These are phyloP conservation scores for Huntiella decipiens DNA, from an alignment of 2,329 filamentous ascomycete species.

Conservation along the genomic window DNA sequence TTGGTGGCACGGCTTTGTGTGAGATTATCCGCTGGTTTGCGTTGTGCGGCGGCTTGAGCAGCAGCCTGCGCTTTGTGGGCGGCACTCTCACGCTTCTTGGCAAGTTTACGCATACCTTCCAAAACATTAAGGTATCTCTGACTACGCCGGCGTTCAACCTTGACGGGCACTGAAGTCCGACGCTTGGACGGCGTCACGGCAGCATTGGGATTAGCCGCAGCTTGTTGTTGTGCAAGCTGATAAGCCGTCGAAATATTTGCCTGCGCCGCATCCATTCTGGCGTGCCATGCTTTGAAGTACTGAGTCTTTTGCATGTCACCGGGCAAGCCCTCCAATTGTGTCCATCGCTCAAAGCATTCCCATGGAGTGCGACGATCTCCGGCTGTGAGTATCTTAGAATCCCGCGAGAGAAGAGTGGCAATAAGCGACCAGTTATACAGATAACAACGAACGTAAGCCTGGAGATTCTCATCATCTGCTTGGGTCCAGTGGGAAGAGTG, in stretches of 20 bases:
- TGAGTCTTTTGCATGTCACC: slow-evolving; percentile 88
- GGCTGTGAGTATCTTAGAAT: slow-evolving; percentile 63
- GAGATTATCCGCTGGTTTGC: slow-evolving; percentile 53
- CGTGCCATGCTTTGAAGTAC: slow-evolving; percentile 65
- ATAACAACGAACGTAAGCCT: slow-evolving; percentile 70
- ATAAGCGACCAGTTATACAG: slow-evolving; percentile 98
- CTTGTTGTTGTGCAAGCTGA: slow-evolving; percentile 26
- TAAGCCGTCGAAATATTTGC: slow-evolving; percentile 34
- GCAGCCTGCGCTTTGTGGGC: slow-evolving; percentile 83
- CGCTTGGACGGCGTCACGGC: slow-evolving; percentile 23
- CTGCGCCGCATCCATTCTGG: slow-evolving; percentile 40
- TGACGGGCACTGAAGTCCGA: slow-evolving; percentile 57
- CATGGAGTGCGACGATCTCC: slow-evolving; percentile 83
- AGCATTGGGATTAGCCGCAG: slow-evolving; percentile 13
- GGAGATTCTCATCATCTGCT: slow-evolving; percentile 78
- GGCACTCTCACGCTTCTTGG: slow-evolving; percentile 77
- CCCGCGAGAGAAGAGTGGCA: slow-evolving; percentile 55
- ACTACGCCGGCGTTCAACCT: slow-evolving; percentile 72
- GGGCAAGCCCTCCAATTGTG: slow-evolving; percentile 74
- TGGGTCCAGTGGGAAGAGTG: slow-evolving; percentile 80
- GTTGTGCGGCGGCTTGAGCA: slow-evolving; percentile 49
- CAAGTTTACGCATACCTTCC: slow-evolving; percentile 86
- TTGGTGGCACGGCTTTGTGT: slow-evolving; percentile 35
- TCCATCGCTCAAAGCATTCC: slow-evolving; percentile 98
- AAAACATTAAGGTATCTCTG: slow-evolving; percentile 76